Base-by-base conservation (phyloP, 2,329 filamentous ascomycete species). In the Sporothrix pseudoabietina region DNA sequence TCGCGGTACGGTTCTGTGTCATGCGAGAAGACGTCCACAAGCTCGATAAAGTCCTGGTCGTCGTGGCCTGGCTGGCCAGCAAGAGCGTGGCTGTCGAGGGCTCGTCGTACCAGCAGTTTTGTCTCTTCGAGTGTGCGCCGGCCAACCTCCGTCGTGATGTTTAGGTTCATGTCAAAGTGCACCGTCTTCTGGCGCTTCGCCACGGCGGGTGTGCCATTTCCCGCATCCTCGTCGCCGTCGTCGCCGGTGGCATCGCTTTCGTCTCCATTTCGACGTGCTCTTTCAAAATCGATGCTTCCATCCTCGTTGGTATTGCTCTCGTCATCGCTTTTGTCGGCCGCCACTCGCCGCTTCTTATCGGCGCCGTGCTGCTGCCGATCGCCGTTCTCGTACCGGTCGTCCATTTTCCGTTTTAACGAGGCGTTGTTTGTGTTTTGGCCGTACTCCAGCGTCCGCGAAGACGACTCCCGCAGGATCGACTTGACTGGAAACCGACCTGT, bases 31-130 rank as follows among this genome's bases (percentile, higher is more conserved):
- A 88, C 81, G 69, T 88, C 85, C 78, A 89, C 90, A 65, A 91
- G 80, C n/a, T 83, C 84, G 75, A 90, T 86, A 79, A 90, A 90
- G 49, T 86, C 87, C 75, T 88, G 87, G 74, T 88, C 87, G 63
- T 75, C 71, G 59, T 73, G 68, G 39, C 69, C 68, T 6, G 66
- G 65, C 2, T 49, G 54, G 32, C 57, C 86, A 35, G 88, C 87
- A 68, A 83, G 83, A 41, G 84, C 81, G 78, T 90, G 88, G 57
- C 84, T 84, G 75, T 90, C 87, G 12, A 91, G 82, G 8, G 88
- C 87, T 66, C 83, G 84, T 73, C 83, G 82, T 63, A 90, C 87
- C 76, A 88, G 85, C 32, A 83, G 78, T 78, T 88, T 89, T 73
- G 87, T 84, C 69, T 88, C 85, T 6, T 87, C 85, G 77, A 88